phyloP scores from a whole-genome alignment of 1,139 yeast genomes.

The Wickerhamiella pararugosa region DNA sequence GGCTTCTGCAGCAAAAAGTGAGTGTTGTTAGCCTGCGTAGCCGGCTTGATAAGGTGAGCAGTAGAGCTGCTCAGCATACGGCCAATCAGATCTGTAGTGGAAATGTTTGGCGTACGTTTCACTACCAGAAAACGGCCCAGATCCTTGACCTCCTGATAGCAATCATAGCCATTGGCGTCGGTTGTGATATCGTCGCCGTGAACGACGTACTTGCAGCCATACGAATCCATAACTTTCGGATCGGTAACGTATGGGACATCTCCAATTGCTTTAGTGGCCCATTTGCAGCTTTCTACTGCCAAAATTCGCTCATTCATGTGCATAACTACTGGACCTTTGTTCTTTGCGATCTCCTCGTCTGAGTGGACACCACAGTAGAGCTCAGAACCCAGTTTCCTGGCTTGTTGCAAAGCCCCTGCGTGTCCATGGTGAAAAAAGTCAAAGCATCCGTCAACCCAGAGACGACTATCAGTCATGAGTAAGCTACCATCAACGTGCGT shows the following conservation, averaged over 20 bases:
- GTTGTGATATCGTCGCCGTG: constrained; percentile 98
- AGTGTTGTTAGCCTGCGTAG: constrained; percentile 21
- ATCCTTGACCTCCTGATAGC: constrained; percentile 72
- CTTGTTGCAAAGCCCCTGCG: constrained; percentile 92
- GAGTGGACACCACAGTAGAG: constrained; percentile 81
- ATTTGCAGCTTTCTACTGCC: constrained; percentile 81
- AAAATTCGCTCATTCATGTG: constrained; percentile 55
- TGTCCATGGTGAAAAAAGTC: constrained; percentile 97
- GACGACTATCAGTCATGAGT: constrained; percentile 7
- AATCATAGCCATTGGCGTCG: constrained; percentile 88
- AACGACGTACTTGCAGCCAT: constrained; percentile 73
- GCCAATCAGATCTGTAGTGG: constrained; percentile 92
- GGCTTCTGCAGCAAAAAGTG: constrained; percentile 25
- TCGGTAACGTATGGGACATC: constrained; percentile 94
- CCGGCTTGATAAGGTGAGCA: constrained; percentile 37
- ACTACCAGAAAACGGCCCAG: constrained; percentile 79
- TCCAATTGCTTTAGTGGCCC: constrained; percentile 63
- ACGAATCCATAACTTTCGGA: constrained; percentile 59
- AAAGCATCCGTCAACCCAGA: constrained; percentile 97
- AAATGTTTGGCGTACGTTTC: constrained; percentile 82
- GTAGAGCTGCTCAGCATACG: constrained; percentile 55
- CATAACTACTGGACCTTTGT: constrained; percentile 96
- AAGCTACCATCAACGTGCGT: not conserved
- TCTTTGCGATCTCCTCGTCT: constrained; percentile 65
- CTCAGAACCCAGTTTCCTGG: constrained; percentile 62